phyloP scores from a whole-genome alignment of 805 yeast species.

The Ogataea pignaliae region DNA sequence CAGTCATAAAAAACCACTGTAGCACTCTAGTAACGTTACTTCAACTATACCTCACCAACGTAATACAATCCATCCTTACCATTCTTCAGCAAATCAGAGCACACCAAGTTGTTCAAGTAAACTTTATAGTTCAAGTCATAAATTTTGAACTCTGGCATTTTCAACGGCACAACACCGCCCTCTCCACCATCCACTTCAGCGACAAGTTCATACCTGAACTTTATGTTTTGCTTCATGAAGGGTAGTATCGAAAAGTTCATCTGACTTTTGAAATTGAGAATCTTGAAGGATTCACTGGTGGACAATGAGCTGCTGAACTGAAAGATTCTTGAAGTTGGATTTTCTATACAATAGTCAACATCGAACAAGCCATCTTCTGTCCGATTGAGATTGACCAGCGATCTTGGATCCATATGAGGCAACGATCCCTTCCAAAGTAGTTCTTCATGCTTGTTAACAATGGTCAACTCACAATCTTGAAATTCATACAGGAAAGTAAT shows the following conservation, averaged over 20 bases:
- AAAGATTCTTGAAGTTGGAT: constrained; percentile 68
- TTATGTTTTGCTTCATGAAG: constrained; percentile 44
- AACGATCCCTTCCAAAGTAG: constrained; percentile 48
- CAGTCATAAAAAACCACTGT: too few species aligned
- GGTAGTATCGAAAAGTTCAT: constrained; percentile 55
- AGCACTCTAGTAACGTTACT: too few species aligned
- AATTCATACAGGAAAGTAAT: constrained; percentile 15
- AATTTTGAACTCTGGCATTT: constrained; percentile 59
- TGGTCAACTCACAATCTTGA: constrained; percentile 2
- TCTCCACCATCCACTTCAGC: constrained; percentile 18
- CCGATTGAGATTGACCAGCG: constrained; percentile 37
- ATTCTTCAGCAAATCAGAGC: constrained; percentile 26
- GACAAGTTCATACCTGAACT: constrained; percentile 34
- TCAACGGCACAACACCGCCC: constrained; percentile 3
- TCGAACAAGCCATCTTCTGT: constrained; percentile 21
- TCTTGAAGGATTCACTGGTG: constrained; percentile 20
- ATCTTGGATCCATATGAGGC: constrained; percentile 69
- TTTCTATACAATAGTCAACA: constrained; percentile 56
- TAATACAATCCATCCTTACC: constrained; percentile 27
- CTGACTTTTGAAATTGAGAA: constrained; percentile 26
- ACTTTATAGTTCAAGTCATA: constrained; percentile 68
- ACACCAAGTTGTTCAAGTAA: constrained; percentile 48
- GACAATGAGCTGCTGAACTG: constrained; percentile 40
- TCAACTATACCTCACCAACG: background rate
- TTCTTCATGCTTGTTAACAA: constrained; percentile 29